Percentiles rank a stretch among this genome's conserved stretches.
Evolutionary conservation across 108 stramenopile species (phyloP).

Genomic region (Nannochloropsis gaditana): DNA sequence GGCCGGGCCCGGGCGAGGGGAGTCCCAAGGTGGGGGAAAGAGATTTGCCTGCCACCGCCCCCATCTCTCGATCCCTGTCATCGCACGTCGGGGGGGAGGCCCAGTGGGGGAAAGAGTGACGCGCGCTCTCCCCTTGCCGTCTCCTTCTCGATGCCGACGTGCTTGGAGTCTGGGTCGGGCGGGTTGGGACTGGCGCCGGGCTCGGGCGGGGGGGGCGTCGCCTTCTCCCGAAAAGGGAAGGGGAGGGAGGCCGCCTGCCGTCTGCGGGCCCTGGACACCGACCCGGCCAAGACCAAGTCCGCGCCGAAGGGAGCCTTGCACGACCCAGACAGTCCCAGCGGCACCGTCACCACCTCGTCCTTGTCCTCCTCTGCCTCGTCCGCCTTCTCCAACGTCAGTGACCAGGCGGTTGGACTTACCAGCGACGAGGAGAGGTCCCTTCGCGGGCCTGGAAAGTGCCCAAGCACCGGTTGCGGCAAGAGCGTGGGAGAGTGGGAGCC

Average conservation of each 20-base stretch:
- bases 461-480: neutral
- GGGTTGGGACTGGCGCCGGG: no score
- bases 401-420: neutral
- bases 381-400: neutral
- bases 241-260: no score
- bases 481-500: neutral
- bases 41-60: neutral
- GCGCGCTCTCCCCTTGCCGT: neutral
- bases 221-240: no score
- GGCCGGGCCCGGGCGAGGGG: neutral
- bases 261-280: slow-evolving; percentile 21
- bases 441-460: neutral
- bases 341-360: neutral
- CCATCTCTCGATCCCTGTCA: neutral
- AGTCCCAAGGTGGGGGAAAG: neutral
- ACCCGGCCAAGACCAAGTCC: neutral
- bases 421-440: neutral
- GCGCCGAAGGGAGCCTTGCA: neutral
- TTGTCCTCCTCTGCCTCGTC: neutral
- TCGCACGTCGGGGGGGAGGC: neutral
- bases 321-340: neutral
- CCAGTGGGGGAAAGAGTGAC: neutral
- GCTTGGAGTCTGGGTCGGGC: no score
- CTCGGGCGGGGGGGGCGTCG: no score
- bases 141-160: neutral